Evolutionary conservation across 2,329 filamentous ascomycete genomes (phyloP).

Genomic region (Passalora sequoiae): DNA sequence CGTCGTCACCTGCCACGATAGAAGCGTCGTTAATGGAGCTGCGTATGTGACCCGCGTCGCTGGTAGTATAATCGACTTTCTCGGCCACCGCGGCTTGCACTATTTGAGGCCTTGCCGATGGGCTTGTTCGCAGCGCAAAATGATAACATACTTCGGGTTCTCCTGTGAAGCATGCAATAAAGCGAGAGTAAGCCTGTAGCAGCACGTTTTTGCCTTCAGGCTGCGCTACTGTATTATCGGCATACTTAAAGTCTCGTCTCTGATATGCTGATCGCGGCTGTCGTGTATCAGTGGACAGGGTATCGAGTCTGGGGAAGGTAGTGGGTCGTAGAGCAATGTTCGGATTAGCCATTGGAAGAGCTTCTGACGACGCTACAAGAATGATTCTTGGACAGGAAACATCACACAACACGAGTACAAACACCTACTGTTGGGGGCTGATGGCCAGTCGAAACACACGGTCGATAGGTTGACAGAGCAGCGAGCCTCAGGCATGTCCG

Average conservation of each 20-base stretch:
- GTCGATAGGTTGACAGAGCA: too few species aligned
- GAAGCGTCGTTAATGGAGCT: conserved; percentile 1
- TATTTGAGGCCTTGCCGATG: conserved; percentile 3
- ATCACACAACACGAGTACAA: not conserved
- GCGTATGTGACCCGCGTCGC: not conserved
- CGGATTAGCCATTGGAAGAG: conserved; percentile 7
- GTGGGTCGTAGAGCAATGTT: conserved; percentile 6
- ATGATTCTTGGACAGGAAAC: not conserved
- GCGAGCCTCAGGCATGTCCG: conserved; percentile 2
- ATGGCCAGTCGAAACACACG: not conserved
- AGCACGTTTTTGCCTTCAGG: conserved; percentile 12
- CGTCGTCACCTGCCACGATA: not conserved
- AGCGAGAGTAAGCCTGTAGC: conserved; percentile 11
- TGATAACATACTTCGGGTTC: conserved; percentile 14
- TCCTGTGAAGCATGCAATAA: conserved; percentile 13
- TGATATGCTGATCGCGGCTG: not conserved
- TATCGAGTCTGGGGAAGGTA: conserved; percentile 13
- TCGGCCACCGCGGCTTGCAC: conserved; percentile 9
- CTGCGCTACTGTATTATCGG: conserved; percentile 6
- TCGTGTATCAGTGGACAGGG: conserved; percentile 2
- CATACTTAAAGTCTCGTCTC: conserved; percentile 8
- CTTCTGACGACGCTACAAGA: not conserved
- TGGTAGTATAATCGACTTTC: too few species aligned
- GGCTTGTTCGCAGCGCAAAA: conserved; percentile 7
- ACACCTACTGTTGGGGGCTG: conserved; percentile 5